Percentiles rank a stretch among this genome's conserved stretches.
These are phyloP conservation scores for Xylaria arbuscula DNA, from an alignment of 2,329 filamentous ascomycete genomes.

Conservation along the genomic window DNA sequence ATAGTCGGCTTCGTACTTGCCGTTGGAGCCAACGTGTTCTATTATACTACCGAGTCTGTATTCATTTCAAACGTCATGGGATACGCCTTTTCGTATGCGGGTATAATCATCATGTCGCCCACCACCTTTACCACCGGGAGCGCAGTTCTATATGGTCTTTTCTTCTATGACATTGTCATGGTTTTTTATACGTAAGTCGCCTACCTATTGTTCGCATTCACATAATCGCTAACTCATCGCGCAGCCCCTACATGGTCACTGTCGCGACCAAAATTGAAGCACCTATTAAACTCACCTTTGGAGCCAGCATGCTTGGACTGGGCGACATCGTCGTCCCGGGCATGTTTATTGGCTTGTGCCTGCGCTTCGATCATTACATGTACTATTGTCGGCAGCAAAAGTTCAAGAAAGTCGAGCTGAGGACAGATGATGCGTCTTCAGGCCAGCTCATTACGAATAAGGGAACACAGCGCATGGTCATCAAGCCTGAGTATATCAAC, in stretches of 20 bases:
- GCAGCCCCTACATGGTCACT: conserved; percentile 81
- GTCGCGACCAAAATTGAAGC: conserved; percentile 91
- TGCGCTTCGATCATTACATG: conserved; percentile 91
- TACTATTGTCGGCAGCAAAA: conserved; percentile 78
- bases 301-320: conserved; percentile 84
- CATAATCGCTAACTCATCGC: conserved; percentile 37
- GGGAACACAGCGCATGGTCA: conserved; percentile 56
- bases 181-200: conserved; percentile 80
- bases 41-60: conserved; percentile 71
- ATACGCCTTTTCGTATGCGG: conserved; percentile 85
- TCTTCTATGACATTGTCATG: conserved; percentile 95
- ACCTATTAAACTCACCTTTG: conserved; percentile 90
- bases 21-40: conserved; percentile 66
- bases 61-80: conserved; percentile 86
- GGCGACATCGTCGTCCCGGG: conserved; percentile 96
- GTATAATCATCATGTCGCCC: conserved; percentile 85
- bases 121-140: conserved; percentile 87
- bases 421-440: conserved; percentile 48
- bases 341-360: conserved; percentile 85
- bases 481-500: conserved; percentile 65
- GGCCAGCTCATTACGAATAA: conserved; percentile 52
- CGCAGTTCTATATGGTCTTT: conserved; percentile 80
- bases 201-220: not conserved
- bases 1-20: conserved; percentile 67
- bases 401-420: conserved; percentile 51